Percentiles rank a stretch among this genome's conserved stretches.
phyloP scores from a whole-genome alignment of 2,329 filamentous ascomycete species.

The Colletotrichum tropicale region DNA sequence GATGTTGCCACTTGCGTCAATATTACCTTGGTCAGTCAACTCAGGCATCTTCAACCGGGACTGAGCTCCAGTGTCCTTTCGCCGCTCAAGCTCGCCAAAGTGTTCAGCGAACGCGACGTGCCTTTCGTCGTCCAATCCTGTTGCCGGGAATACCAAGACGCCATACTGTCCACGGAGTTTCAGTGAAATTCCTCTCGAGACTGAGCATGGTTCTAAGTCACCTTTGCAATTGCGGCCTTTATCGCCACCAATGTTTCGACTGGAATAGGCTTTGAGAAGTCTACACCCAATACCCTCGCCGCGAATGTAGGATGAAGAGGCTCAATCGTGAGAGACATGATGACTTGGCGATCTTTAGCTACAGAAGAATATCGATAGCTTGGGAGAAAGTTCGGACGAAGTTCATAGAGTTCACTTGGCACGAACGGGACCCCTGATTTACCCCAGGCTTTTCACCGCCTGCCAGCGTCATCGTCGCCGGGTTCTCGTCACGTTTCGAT shows the following conservation, averaged over 20 bases:
- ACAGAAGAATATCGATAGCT: neutral
- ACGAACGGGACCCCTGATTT: neutral
- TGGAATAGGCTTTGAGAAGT: neutral
- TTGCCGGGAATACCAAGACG: constrained; percentile 54
- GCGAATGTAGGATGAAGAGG: constrained; percentile 32
- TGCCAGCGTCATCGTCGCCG: neutral
- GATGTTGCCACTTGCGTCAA: constrained; percentile 43
- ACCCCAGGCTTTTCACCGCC: neutral
- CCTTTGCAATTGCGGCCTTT: constrained; percentile 7
- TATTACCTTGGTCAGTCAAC: constrained; percentile 62
- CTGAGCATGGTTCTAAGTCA: neutral
- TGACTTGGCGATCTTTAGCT: neutral
- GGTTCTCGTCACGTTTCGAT: neutral
- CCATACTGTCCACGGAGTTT: constrained; percentile 47
- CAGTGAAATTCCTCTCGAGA: neutral
- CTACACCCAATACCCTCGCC: constrained; percentile 20
- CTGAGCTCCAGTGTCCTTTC: neutral
- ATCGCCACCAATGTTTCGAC: neutral
- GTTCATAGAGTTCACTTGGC: neutral
- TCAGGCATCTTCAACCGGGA: constrained; percentile 31
- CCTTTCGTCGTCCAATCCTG: constrained; percentile 50
- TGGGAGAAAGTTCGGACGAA: neutral
- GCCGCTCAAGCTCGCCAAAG: constrained; percentile 52
- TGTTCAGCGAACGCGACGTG: constrained; percentile 55
- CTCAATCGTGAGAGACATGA: constrained; percentile 28